These are phyloP conservation scores for Nicotiana benthamiana DNA, from an alignment of 257 asterid species.

Conservation along the genomic window DNA sequence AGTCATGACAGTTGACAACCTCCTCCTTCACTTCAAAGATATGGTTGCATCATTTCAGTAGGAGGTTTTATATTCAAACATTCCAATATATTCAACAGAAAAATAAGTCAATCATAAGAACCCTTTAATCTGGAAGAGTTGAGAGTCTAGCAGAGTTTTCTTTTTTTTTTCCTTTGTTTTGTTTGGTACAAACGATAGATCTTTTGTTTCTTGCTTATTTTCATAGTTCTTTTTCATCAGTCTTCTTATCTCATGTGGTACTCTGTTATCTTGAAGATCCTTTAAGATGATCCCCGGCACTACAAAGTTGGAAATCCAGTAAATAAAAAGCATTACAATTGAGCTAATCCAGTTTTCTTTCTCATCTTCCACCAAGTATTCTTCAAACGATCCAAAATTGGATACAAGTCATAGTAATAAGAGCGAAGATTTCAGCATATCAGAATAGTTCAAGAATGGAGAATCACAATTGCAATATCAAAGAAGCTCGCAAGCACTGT, in stretches of 20 bases:
- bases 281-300: conserved; percentile 33
- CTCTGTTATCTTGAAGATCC: conserved; percentile 25
- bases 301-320: conserved; percentile 51
- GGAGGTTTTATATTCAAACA: not conserved
- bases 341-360: no score
- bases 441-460: no score
- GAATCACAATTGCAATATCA: not conserved
- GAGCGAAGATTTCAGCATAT: no score
- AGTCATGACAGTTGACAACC: conserved; percentile 48
- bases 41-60: conserved; percentile 53
- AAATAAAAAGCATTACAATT: conserved; percentile 26
- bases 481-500: not conserved
- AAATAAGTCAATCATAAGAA: no score
- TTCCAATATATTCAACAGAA: no score
- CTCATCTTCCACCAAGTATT: no score
- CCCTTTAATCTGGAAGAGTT: not conserved
- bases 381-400: no score
- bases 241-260: conserved; percentile 10
- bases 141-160: not conserved
- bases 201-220: not conserved
- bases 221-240: not conserved
- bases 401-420: no score
- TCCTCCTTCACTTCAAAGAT: conserved; percentile 46
- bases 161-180: not conserved
- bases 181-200: not conserved